phyloP scores from a whole-genome alignment of 2,329 filamentous ascomycete genomes.

The Fusarium sp. region DNA sequence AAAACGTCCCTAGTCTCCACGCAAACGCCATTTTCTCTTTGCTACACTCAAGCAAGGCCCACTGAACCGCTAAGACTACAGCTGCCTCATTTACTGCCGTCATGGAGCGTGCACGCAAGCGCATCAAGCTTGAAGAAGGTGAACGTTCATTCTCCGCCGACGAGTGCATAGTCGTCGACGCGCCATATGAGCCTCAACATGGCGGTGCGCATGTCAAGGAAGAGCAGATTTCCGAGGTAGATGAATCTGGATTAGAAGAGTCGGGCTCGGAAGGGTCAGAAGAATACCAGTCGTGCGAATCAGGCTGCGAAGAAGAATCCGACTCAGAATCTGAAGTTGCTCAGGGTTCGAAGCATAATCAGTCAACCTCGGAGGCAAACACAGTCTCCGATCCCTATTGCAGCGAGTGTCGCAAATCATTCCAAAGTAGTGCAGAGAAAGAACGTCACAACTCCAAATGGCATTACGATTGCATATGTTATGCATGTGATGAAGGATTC shows the following conservation, averaged over 20 bases:
- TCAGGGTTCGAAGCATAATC: rapidly evolving
- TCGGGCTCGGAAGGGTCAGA: neutral
- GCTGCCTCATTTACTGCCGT: neutral
- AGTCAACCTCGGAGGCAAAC: neutral
- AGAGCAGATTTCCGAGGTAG: neutral
- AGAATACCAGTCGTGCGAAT: neutral
- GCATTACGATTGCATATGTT: neutral
- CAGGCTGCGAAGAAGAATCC: neutral
- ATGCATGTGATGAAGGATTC: neutral
- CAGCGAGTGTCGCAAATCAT: neutral
- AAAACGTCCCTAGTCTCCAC: neutral
- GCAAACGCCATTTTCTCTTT: neutral
- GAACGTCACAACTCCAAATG: neutral
- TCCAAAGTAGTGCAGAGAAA: rapidly evolving
- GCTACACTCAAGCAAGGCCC: too few species aligned
- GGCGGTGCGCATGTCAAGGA: neutral
- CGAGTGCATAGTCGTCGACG: too few species aligned
- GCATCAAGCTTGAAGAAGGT: neutral
- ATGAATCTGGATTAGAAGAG: neutral
- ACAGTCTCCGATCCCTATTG: rapidly evolving
- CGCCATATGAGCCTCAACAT: too few species aligned
- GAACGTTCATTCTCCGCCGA: too few species aligned
- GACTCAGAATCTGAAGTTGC: neutral
- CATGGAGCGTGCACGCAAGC: neutral
- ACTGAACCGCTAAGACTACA: neutral